A percentile compares a stretch with the other conserved stretches of the same genome.
Conservation (phyloP, 306 rosid genomes). For the Nissolia schottii region DNA sequence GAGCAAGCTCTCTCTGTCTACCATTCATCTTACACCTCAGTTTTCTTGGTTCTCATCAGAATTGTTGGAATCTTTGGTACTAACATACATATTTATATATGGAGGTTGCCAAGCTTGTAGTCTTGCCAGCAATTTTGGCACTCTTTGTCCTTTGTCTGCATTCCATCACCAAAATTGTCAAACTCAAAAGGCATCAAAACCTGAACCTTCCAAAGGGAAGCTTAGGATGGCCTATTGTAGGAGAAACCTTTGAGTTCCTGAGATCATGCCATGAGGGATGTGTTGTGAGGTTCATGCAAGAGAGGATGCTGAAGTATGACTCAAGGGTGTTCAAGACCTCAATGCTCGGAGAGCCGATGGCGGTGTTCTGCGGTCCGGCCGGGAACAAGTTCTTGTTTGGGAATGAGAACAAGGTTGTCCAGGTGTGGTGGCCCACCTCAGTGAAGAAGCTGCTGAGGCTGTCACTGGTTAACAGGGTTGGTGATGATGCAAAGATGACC, state of each 20-base stretch:
- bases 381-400: conserved; percentile 46
- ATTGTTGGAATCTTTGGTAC: too few relatives aligned
- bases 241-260: conserved; percentile 33
- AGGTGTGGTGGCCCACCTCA: conserved; percentile 43
- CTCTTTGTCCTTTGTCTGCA: conserved; percentile 14
- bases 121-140: conserved; percentile 24
- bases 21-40: background rate
- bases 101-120: conserved; percentile 24
- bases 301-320: conserved; percentile 34
- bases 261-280: conserved; percentile 3
- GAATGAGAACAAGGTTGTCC: conserved; percentile 50
- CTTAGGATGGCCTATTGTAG: conserved; percentile 42
- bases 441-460: conserved; percentile 33
- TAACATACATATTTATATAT: too few relatives aligned
- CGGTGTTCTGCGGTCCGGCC: conserved; percentile 35
- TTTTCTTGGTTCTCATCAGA: background rate
- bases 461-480: conserved; percentile 35
- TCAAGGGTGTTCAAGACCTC: conserved; percentile 41
- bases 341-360: conserved; percentile 22
- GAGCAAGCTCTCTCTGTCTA: background rate
- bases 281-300: conserved; percentile 18
- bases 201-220: conserved; percentile 40
- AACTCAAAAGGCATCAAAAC: conserved; percentile 20
- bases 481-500: conserved; percentile 37
- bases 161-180: conserved; percentile 21